Evolutionary conservation across 805 yeast species (phyloP).

Genomic region (Cyberlindnera maclurae): DNA sequence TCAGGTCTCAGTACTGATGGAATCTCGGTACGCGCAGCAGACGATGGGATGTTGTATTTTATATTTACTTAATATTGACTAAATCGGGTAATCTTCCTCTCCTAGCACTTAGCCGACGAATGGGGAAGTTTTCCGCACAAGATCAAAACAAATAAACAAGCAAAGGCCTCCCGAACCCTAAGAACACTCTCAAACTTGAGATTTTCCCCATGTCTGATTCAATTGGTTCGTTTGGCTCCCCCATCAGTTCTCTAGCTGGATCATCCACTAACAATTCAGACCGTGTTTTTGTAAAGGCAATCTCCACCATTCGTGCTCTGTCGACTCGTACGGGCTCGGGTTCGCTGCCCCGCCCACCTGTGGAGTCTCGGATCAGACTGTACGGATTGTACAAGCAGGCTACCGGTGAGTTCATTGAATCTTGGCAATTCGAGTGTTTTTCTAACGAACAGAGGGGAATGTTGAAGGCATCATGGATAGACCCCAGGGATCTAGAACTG

Average conservation of each 20-base stretch:
- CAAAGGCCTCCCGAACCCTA: too few species aligned
- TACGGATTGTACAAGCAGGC: slow-evolving; percentile 87
- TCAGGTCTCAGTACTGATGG: too few species aligned
- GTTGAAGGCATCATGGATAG: slow-evolving; percentile 61
- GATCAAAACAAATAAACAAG: too few species aligned
- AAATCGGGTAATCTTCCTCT: too few species aligned
- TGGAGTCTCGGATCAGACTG: slow-evolving; percentile 56
- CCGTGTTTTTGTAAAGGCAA: slow-evolving; percentile 76
- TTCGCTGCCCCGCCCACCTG: slow-evolving; percentile 69
- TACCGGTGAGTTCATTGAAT: slow-evolving; percentile 30
- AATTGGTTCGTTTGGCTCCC: not conserved
- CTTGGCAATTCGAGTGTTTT: not conserved
- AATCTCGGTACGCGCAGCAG: too few species aligned
- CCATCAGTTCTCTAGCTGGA: not conserved
- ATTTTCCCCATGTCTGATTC: not conserved
- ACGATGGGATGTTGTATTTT: too few species aligned
- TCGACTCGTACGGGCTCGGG: slow-evolving; percentile 58
- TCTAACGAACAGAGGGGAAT: slow-evolving; percentile 46
- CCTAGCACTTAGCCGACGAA: too few species aligned
- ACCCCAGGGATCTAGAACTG: slow-evolving; percentile 53
- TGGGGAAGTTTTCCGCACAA: too few species aligned
- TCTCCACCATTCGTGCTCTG: slow-evolving; percentile 67
- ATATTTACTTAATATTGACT: too few species aligned
- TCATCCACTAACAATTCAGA: slow-evolving; percentile 34
- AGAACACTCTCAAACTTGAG: too few species aligned